These are phyloP conservation scores for Grosmannia huntii DNA, from an alignment of 2,329 filamentous ascomycete genomes.

Conservation along the genomic window DNA sequence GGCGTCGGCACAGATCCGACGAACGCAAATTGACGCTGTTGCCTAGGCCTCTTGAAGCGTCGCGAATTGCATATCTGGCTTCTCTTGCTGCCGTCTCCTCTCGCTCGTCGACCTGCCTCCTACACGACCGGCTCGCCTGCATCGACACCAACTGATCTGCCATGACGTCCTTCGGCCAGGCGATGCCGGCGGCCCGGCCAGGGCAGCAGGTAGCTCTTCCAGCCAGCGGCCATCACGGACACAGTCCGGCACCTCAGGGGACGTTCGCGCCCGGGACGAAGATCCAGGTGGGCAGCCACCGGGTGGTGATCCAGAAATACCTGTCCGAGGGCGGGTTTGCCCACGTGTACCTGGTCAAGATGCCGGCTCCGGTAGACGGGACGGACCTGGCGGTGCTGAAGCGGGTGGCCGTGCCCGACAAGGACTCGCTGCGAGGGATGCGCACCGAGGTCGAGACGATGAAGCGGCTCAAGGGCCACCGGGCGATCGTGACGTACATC, in stretches of 20 bases:
- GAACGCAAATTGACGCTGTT: background rate
- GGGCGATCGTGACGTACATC: conserved; percentile 93
- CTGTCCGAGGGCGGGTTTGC: conserved; percentile 96
- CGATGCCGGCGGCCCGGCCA: conserved; percentile 7
- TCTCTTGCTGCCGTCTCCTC: background rate
- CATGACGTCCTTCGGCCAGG: conserved; percentile 11
- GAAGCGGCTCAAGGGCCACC: conserved; percentile 97
- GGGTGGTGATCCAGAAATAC: conserved; percentile 91
- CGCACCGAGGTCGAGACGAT: conserved; percentile 98
- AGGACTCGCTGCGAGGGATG: conserved; percentile 89
- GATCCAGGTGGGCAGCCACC: conserved; percentile 87
- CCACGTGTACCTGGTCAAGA: conserved; percentile 91
- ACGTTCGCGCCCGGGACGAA: conserved; percentile 91
- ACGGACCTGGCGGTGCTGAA: conserved; percentile 80
- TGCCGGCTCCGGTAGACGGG: conserved; percentile 64
- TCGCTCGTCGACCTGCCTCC: background rate
- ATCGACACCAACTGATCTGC: background rate
- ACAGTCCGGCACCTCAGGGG: conserved; percentile 47
- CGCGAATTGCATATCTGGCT: background rate
- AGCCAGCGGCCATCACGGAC: conserved; percentile 12
- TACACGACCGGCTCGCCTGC: background rate
- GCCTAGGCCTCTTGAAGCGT: background rate
- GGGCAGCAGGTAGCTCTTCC: conserved; percentile 1
- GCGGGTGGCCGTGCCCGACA: conserved; percentile 91
- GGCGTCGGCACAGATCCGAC: background rate